Base-by-base conservation (phyloP, 2,329 filamentous ascomycete genomes). In the Cladosporium sp. region DNA sequence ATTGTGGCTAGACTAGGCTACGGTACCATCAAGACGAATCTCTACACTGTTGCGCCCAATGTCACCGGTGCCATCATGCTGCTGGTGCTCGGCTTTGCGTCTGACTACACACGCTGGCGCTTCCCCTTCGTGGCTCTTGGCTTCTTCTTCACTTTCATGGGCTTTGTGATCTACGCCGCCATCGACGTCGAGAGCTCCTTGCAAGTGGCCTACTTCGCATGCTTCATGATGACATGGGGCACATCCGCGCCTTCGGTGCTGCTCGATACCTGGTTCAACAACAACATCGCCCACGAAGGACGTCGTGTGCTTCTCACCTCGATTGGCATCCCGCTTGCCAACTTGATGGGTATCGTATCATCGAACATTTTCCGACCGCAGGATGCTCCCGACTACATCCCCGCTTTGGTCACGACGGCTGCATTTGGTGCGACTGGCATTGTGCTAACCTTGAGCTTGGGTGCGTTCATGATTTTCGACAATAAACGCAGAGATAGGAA, bases 1-100 rank as follows among this genome's bases (percentile, higher is more conserved):
- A 83, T 83, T 56, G 73, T 83, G 16, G 67, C 66, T 3, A 67
- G 77, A 2, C 69, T 83, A 3, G 75, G 75, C 9, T 82, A 78
- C 63, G 59, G 66, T 45, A 76, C 73, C n/a, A 75, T 82, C 55
- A 81, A 82, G 61, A 90, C 87, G 0, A 92, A 93, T 61, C 76
- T 92, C 0, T 90, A 87, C 70, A 91, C 87, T 0, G 87, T 92
- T 0, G 88, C 87, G 0, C 88, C 88, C 1, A 92, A 91, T 61
- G 77, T 89, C 43, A 82, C 81, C 0, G 88, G 87, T 1, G 86
- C 87, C 0, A 78, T 80, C 1, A 84, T 89, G 77, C 74, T 91
- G 3, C 73, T 92, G 0, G 70, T 90, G 11, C 74, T 91, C 0
- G 87, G 86, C 0, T 91, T 89, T 60, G 69, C 77, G 4, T 87